Base-by-base conservation (phyloP, 129 eudicot species). In the Flaveria ramosissima region DNA sequence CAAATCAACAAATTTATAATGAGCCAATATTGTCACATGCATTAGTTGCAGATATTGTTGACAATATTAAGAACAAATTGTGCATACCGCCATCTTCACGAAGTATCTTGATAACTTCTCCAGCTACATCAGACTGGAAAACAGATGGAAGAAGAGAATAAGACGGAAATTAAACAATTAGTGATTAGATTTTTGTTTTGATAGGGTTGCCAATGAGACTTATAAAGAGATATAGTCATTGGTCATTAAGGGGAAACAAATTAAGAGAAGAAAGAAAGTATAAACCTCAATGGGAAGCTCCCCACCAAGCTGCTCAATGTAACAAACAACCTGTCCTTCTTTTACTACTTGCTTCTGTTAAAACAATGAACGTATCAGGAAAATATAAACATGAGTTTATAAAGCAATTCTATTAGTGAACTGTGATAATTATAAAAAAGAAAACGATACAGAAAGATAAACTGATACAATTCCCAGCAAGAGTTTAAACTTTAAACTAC, bases 251-350 rank as follows among this genome's bases (percentile, higher is more conserved):
- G 48, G 9, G 57, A 65, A 41, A 67, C 30, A 67, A 72, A 57
- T 73, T 50, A 74, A 67, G 61, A 80, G 24, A 23, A 67, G 41
- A 42, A 30, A 53, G 59, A 55, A 45, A 43, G 74, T 69, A 69
- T 81, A 72, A 76, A 93, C 98, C 98, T 90, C 87, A 67, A 90
- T 77, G 0, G 97, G 92, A 64, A 88, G 57, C 77, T 88, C 83
- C 0, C 96, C 88, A 68, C 96, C 97, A 80, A 93, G 92, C 83
- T 93, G 98, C 53, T 93, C 92, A 27, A 93, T 91, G 84, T 72
- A 93, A 90, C 97, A 93, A 78, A 93, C 45, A 68, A 87, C 93
- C 82, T 93, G 86, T 39, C 98, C 98, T 71, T 93, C 98, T 82
- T 93, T 90, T 19, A 93, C 91, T 46, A 12, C 68, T 84, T 88